Conservation (phyloP, 305 asterid genomes). For the Fraxinus sp. region DNA sequence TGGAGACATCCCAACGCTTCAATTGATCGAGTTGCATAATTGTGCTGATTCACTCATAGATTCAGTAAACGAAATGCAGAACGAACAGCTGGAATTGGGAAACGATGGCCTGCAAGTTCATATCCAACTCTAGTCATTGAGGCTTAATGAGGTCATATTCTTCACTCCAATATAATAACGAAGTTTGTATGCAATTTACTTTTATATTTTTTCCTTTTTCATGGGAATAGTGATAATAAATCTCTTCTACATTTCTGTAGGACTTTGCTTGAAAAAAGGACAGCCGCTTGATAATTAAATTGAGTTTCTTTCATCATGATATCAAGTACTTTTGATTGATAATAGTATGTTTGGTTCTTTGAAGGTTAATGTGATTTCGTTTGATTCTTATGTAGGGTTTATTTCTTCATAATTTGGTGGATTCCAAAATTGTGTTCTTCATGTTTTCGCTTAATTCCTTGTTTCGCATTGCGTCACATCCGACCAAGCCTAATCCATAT, state of each 20-base stretch:
- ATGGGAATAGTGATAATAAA: neutral
- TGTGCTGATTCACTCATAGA: neutral
- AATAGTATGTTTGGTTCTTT: neutral
- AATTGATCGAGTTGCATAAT: conserved; percentile 10
- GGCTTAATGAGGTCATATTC: neutral
- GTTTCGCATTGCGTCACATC: too few relatives aligned
- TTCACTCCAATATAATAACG: neutral
- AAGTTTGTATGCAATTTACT: neutral
- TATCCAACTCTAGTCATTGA: neutral
- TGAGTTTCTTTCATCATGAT: neutral
- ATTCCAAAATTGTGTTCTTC: too few relatives aligned
- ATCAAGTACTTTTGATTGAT: neutral
- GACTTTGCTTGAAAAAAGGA: neutral
- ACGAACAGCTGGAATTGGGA: neutral
- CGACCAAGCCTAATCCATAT: too few relatives aligned
- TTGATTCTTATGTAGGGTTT: neutral
- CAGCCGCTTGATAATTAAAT: neutral
- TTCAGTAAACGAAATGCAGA: neutral
- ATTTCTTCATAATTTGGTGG: too few relatives aligned
- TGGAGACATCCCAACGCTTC: conserved; percentile 1
- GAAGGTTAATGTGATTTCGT: neutral
- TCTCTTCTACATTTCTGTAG: neutral
- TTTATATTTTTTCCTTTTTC: neutral
- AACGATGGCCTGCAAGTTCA: neutral
- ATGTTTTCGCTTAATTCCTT: too few relatives aligned